Evolutionary conservation across 1,139 yeast genomes (phyloP).

Genomic region (Yamadazyma buinensis): DNA sequence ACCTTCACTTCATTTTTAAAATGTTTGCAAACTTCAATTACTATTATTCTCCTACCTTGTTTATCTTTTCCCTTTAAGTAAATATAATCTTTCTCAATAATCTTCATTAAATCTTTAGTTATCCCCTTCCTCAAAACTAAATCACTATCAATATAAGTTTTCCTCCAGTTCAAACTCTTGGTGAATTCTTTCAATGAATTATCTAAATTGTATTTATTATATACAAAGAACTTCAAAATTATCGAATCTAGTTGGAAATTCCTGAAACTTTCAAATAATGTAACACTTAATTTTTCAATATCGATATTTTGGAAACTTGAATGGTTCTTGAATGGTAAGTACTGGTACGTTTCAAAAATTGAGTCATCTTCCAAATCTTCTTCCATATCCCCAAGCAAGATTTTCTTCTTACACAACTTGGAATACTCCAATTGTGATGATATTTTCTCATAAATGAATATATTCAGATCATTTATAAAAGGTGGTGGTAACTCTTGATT

Average conservation of each 20-base stretch:
- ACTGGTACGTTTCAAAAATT: constrained; percentile 5
- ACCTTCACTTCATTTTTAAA: constrained; percentile 66
- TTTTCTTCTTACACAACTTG: too few species aligned
- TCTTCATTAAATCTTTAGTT: constrained; percentile 45
- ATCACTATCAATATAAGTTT: constrained; percentile 54
- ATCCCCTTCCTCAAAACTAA: constrained; percentile 62
- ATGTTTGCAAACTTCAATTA: constrained; percentile 71
- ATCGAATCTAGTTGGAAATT: constrained; percentile 71
- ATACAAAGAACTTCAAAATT: constrained; percentile 62
- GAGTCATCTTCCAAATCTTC: constrained; percentile 9
- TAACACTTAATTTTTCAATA: constrained; percentile 2
- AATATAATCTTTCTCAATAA: constrained; percentile 57
- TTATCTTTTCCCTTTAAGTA: constrained; percentile 63
- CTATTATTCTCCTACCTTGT: constrained; percentile 64
- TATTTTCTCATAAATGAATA: constrained; percentile 1
- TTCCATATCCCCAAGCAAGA: background rate
- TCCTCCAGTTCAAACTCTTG: constrained; percentile 67
- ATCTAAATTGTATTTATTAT: constrained; percentile 69
- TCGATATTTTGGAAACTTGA: constrained; percentile 2
- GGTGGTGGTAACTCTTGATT: constrained; percentile 6
- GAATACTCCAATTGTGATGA: too few species aligned
- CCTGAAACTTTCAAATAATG: constrained; percentile 56
- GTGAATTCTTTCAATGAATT: constrained; percentile 65
- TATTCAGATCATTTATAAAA: constrained; percentile 5
- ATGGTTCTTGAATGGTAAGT: constrained; percentile 6